Percentiles rank a stretch among this genome's conserved stretches.
phyloP scores from a whole-genome alignment of 1,284 basidiomycete genomes.

The Amylostereum chailletii region DNA sequence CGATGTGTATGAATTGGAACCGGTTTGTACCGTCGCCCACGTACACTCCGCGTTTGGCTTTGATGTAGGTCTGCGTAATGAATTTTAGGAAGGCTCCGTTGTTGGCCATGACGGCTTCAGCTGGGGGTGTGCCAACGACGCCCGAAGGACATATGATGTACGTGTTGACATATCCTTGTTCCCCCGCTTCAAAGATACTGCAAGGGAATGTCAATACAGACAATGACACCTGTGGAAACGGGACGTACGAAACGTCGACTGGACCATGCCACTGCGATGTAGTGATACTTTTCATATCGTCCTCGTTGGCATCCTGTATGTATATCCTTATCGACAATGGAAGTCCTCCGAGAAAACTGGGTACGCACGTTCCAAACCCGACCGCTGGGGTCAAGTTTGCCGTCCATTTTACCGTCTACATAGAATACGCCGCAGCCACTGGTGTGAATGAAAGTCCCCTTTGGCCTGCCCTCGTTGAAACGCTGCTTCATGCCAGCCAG shows the following conservation, averaged over 20 bases:
- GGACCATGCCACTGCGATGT: slow-evolving; percentile 1
- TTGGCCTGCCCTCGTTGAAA: not conserved
- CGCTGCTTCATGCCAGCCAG: slow-evolving; percentile 3
- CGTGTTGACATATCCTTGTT: slow-evolving; percentile 11
- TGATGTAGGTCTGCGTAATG: not conserved
- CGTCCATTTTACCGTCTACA: no score
- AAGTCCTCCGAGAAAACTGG: no score
- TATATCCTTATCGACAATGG: no score
- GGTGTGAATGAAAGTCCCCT: slow-evolving; percentile 3
- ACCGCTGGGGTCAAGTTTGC: slow-evolving; percentile 3
- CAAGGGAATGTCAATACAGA: no score
- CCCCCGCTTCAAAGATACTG: slow-evolving; percentile 14
- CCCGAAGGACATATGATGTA: slow-evolving; percentile 4
- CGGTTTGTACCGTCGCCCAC: slow-evolving; percentile 16
- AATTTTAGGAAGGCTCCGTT: slow-evolving; percentile 1
- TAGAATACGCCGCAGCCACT: slow-evolving; percentile 6
- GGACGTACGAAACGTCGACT: no score
- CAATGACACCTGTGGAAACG: no score
- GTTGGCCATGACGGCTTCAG: slow-evolving; percentile 9
- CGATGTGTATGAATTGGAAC: no score
- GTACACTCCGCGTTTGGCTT: slow-evolving; percentile 7
- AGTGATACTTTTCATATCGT: slow-evolving; percentile 4
- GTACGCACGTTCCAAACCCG: slow-evolving; percentile 6
- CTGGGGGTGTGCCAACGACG: slow-evolving; percentile 12
- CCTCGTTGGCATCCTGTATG: slow-evolving; percentile 4